Conservation (phyloP, 495 filamentous ascomycete species). For the Thermochaetoides thermophila region DNA sequence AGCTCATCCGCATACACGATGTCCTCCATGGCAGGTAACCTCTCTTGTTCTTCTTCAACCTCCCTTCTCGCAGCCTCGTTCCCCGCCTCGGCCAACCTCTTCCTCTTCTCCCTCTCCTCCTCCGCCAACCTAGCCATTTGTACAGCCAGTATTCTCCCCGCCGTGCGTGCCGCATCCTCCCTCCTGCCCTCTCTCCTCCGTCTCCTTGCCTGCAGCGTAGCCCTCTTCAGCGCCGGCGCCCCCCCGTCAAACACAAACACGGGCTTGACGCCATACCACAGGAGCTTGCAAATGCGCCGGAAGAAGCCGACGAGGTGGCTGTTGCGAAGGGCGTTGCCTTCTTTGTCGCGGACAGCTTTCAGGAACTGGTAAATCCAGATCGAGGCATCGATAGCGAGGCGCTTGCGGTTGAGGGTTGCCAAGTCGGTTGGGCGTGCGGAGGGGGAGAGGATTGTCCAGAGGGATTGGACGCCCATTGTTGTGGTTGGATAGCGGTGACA, state of each 20-base stretch:
- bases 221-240: conserved; percentile 77
- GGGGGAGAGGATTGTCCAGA: conserved; percentile 89
- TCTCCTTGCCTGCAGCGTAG: conserved; percentile 71
- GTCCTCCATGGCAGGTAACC: conserved; percentile 44
- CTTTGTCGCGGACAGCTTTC: conserved; percentile 95
- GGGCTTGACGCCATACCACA: conserved; percentile 91
- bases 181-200: conserved; percentile 69
- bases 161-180: conserved; percentile 85
- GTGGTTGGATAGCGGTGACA: not conserved
- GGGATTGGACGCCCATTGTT: conserved; percentile 98
- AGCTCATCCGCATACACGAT: conserved; percentile 82
- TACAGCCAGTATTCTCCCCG: conserved; percentile 75
- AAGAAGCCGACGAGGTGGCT: conserved; percentile 96
- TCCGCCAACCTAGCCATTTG: conserved; percentile 84
- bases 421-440: conserved; percentile 85
- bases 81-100: conserved; percentile 24
- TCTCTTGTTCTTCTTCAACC: conserved; percentile 45
- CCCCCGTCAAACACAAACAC: conserved; percentile 98
- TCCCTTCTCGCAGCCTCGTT: conserved; percentile 8
- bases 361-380: conserved; percentile 99
- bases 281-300: conserved; percentile 87
- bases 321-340: conserved; percentile 91
- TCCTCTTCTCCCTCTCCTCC: conserved; percentile 57
- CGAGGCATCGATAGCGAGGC: conserved; percentile 89
- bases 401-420: conserved; percentile 86